phyloP scores from a whole-genome alignment of 176 grass and related monocot species.

The Paspalum notatum region DNA sequence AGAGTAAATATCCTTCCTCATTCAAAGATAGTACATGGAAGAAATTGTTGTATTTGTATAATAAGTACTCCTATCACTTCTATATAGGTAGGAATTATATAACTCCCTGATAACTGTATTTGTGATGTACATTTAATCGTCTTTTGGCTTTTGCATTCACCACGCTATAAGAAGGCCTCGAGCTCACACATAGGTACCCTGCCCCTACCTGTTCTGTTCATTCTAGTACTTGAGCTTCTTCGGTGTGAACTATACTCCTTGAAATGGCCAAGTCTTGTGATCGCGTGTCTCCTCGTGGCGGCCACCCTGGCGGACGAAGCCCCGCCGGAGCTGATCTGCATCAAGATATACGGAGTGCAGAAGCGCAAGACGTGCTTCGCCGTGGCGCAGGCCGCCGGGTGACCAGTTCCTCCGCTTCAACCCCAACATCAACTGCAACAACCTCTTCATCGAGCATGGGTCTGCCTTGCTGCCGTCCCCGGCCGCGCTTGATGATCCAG shows the following conservation, averaged over 20 bases:
- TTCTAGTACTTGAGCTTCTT: neutral
- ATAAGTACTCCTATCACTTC: no score
- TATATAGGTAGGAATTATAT: no score
- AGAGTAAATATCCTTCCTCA: no score
- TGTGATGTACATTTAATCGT: neutral
- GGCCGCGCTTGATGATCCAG: neutral
- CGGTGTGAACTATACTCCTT: no score
- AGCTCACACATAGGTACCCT: neutral
- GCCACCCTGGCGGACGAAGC: conserved; percentile 22
- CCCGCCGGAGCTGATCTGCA: conserved; percentile 15
- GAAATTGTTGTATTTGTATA: no score
- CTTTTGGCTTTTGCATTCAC: neutral
- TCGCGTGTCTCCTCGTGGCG: conserved; percentile 37
- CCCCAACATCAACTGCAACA: conserved; percentile 48
- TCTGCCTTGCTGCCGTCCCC: conserved; percentile 13
- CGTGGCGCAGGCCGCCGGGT: neutral
- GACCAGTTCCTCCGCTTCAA: conserved; percentile 41
- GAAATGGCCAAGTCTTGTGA: neutral
- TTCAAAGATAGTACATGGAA: no score
- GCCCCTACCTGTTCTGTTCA: neutral
- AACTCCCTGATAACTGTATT: no score
- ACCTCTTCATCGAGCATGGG: conserved; percentile 49
- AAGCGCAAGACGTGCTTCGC: conserved; percentile 22
- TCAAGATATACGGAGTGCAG: conserved; percentile 32
- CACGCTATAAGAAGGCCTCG: neutral